phyloP scores from a whole-genome alignment of 108 stramenopile genomes.

The Licmophora abbreviata region DNA sequence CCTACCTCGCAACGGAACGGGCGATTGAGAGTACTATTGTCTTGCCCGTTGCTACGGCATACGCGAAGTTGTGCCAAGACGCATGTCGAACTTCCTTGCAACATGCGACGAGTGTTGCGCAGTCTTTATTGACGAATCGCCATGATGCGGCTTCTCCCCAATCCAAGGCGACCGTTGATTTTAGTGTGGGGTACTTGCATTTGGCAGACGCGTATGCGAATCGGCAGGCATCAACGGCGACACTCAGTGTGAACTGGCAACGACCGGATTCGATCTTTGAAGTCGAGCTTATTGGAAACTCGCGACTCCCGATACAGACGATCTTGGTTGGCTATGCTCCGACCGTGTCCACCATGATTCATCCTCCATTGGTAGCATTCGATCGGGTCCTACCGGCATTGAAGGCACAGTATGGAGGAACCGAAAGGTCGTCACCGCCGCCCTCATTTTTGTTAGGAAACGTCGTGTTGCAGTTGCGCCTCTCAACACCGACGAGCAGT shows the following conservation, averaged over 20 bases:
- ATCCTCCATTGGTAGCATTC: constrained; percentile 29
- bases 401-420: constrained; percentile 23
- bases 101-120: constrained; percentile 47
- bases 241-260: constrained; percentile 30
- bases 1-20: constrained; percentile 63
- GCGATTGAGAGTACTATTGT: constrained; percentile 61
- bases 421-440: constrained; percentile 1
- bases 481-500: constrained; percentile 12
- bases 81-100: constrained; percentile 39
- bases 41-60: constrained; percentile 66
- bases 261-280: constrained; percentile 68
- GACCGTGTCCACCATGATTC: constrained; percentile 1
- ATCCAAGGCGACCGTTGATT: constrained; percentile 12
- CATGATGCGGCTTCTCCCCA: constrained; percentile 26
- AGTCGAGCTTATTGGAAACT: constrained; percentile 21
- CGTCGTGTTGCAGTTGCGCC: background rate
- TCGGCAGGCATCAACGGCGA: background rate
- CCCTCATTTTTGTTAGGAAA: constrained; percentile 37
- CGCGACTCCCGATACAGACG: constrained; percentile 8
- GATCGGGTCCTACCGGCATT: constrained; percentile 35
- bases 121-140: constrained; percentile 16
- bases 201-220: background rate
- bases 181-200: constrained; percentile 16
- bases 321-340: background rate
- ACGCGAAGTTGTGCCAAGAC: constrained; percentile 30